Percentiles rank a stretch among this genome's conserved stretches.
phyloP scores from a whole-genome alignment of 2,329 filamentous ascomycete genomes.

The Colletotrichum coccodes region DNA sequence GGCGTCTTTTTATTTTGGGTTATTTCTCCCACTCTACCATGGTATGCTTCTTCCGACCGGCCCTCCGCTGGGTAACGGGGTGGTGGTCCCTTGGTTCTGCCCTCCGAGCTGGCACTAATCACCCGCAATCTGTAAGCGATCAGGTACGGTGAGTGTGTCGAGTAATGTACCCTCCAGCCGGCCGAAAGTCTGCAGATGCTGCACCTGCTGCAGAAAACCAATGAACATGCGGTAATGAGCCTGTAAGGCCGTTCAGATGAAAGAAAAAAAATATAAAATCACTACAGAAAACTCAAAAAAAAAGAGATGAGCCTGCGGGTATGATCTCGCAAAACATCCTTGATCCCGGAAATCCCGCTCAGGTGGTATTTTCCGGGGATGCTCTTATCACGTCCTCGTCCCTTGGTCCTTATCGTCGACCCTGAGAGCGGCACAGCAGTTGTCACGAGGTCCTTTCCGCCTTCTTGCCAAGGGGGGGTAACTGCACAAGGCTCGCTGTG shows the following conservation, averaged over 20 bases:
- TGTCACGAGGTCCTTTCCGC: slow-evolving; percentile 9
- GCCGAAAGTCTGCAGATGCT: slow-evolving; percentile 3
- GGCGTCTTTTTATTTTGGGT: neutral
- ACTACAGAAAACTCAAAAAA: slow-evolving; percentile 1
- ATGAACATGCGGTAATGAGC: neutral
- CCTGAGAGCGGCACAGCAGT: neutral
- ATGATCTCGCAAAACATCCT: slow-evolving; percentile 10
- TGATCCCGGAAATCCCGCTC: slow-evolving; percentile 22
- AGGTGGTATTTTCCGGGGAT: slow-evolving; percentile 30
- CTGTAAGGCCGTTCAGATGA: neutral
- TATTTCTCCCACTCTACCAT: no score
- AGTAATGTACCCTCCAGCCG: slow-evolving; percentile 21
- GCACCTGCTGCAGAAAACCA: neutral
- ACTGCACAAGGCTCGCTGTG: slow-evolving; percentile 1
- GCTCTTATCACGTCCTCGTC: slow-evolving; percentile 11
- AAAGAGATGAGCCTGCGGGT: slow-evolving; percentile 20
- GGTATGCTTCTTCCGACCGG: neutral
- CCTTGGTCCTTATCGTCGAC: neutral
- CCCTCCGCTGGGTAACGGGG: neutral
- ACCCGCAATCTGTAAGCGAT: neutral
- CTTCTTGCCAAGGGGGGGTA: neutral
- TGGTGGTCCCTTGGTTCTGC: no score
- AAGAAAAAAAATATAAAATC: neutral
- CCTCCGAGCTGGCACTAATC: slow-evolving; percentile 6
- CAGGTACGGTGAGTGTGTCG: neutral